A percentile compares a stretch with the other conserved stretches of the same genome.
phyloP scores from a whole-genome alignment of 1,284 basidiomycete species.

The Porodaedalea pini region DNA sequence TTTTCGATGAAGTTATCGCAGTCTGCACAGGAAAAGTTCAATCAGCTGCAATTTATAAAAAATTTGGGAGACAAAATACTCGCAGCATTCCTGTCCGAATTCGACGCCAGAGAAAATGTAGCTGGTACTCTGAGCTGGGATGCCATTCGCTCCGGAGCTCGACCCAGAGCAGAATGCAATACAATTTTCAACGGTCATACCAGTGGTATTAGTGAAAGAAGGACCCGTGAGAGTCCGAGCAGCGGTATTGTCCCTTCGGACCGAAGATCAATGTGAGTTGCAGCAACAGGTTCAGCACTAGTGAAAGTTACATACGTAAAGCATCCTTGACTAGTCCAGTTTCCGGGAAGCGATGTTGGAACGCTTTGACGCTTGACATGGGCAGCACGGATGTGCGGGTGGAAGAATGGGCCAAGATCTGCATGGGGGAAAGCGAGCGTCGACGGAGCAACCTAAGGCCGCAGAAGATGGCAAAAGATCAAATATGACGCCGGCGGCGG shows the following conservation, averaged over 20 bases:
- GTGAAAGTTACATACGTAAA: conserved; percentile 19
- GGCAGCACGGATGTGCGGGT: conserved; percentile 1
- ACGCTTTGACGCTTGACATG: conserved; percentile 18
- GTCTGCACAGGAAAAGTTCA: conserved; percentile 16
- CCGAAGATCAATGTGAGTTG: neutral
- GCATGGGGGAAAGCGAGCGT: conserved; percentile 7
- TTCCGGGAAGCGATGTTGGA: conserved; percentile 17
- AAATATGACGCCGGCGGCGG: neutral
- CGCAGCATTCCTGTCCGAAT: conserved; percentile 27
- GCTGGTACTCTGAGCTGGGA: conserved; percentile 13
- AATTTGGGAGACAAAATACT: neutral
- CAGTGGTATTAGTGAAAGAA: conserved; percentile 18
- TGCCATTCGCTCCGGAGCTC: conserved; percentile 8
- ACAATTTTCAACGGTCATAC: conserved; percentile 25
- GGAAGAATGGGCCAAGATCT: neutral
- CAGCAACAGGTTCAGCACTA: neutral
- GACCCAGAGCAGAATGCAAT: conserved; percentile 24
- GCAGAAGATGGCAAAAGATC: neutral
- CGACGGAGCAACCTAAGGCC: neutral
- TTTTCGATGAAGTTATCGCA: conserved; percentile 24
- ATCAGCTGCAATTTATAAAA: neutral
- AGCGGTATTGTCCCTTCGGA: conserved; percentile 21
- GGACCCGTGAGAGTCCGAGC: conserved; percentile 21
- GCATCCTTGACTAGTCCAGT: conserved; percentile 24
- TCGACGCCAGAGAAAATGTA: conserved; percentile 26